These are phyloP conservation scores for Mrakia hoshinonis DNA, from an alignment of 768 basidiomycete species.

Conservation along the genomic window DNA sequence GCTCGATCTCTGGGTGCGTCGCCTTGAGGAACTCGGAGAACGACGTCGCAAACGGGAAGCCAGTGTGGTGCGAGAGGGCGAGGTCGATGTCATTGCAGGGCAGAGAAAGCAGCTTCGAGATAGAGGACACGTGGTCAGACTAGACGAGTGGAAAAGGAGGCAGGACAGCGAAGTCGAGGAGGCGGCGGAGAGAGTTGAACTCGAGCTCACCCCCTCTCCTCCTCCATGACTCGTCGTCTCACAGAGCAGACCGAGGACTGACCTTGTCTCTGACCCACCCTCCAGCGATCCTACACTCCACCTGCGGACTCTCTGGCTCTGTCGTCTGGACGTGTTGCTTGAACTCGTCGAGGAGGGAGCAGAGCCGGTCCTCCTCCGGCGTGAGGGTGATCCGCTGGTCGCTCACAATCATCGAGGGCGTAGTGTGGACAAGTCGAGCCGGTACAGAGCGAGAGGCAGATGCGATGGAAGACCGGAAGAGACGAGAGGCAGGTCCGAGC, in stretches of 20 bases:
- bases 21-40: constrained; percentile 57
- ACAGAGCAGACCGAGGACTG: constrained; percentile 28
- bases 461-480: not conserved
- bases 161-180: not conserved
- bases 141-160: not conserved
- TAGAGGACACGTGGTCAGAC: not conserved
- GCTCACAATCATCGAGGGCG: constrained; percentile 4
- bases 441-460: not conserved
- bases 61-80: constrained; percentile 81
- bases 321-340: constrained; percentile 49
- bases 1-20: constrained; percentile 32
- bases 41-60: constrained; percentile 72
- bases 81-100: constrained; percentile 89
- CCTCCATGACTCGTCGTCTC: not conserved
- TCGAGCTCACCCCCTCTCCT: not conserved
- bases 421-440: not conserved
- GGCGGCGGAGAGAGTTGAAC: not conserved
- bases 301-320: constrained; percentile 48
- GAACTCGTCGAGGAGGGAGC: constrained; percentile 71
- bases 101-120: constrained; percentile 57
- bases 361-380: constrained; percentile 56
- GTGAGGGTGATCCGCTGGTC: constrained; percentile 19
- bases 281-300: constrained; percentile 79
- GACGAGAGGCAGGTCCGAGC: not conserved
- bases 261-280: constrained; percentile 99